Conservation (phyloP, 2,329 filamentous ascomycete species). For the Didymella lethalis region DNA sequence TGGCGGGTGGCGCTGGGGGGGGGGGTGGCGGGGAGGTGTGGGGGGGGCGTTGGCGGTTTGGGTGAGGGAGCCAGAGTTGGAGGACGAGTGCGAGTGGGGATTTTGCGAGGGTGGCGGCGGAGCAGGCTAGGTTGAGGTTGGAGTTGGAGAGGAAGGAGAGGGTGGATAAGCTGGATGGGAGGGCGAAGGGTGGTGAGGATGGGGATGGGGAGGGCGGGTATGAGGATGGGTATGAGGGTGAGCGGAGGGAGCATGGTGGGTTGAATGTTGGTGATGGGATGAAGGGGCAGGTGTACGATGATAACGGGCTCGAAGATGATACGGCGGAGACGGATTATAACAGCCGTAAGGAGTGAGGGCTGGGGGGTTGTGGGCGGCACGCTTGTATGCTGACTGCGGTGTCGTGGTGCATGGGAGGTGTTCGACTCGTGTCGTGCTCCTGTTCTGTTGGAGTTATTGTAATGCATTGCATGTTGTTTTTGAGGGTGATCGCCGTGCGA, state of each 20-base stretch:
- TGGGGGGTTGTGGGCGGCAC: background rate
- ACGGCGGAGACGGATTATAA: constrained; percentile 1
- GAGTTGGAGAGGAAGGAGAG: constrained; percentile 50
- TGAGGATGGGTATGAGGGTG: background rate
- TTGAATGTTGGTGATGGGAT: constrained; percentile 10
- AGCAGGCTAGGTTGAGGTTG: constrained; percentile 50
- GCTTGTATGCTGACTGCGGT: background rate
- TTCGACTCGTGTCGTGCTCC: background rate
- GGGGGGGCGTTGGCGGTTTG: no score
- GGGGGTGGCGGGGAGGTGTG: no score
- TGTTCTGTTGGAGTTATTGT: no score
- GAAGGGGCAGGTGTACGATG: constrained; percentile 12
- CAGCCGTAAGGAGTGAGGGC: background rate
- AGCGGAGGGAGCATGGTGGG: background rate
- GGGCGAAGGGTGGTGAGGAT: background rate
- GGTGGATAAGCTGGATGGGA: constrained; percentile 10
- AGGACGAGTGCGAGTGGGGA: constrained; percentile 34
- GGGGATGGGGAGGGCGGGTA: background rate
- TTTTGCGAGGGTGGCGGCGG: constrained; percentile 39
- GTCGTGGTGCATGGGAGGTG: background rate
- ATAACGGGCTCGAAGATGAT: constrained; percentile 12
- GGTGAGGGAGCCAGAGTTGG: constrained; percentile 16
- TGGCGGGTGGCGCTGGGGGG: no score
- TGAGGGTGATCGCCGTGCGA: no score
- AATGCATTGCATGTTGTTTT: no score